Evolutionary conservation across 1,284 basidiomycete genomes (phyloP), one percentile per base, ranked within the genome.

Genomic region (Neolentinus lepideus): DNA sequence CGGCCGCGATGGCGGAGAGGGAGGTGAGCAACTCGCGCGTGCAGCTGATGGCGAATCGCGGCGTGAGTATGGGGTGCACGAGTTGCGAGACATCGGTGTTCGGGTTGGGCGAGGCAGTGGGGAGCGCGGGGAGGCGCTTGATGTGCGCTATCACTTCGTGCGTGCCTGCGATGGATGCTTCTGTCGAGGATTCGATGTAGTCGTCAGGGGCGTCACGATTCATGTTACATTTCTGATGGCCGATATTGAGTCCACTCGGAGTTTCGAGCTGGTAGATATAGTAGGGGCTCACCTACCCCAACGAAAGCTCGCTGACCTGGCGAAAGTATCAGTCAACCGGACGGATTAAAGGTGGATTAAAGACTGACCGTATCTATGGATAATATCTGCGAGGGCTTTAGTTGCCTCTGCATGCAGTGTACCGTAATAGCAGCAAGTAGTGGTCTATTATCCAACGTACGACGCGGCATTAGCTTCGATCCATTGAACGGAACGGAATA

Each of bases 11-110:
- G 2, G 77, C 64, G 14, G 88, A 86, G 9, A 98, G 77, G 6
- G 73, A 71, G 1, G 65, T 55, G 50, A 98, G 78, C 35, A 97
- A 82, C n/a, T 81, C 75, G 12, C 78, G 69, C 0, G 93, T 86
- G 70, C 93, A 96, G n/a, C 90, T 85, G 60, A 99, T 90, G 26
- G 96, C 95, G 69, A 99, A 98, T 19, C 95, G 88, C 19, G 96
- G 96, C 0, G 96, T 98, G 47, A 98, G 73, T 65, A 96, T 85
- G 0, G 95, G 95, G 57, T 90, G 88, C 4, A 98, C 90, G 16
- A 94, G 81, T n/a, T 43, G 38, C 8, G 38, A 43, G 19, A 6
- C 16, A 16, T 43, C 38, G 6, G 73, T 65, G 27, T 60, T 73
- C 66, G 16, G 47, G 14, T 21, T 4, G 8, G 8, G 56, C 67